Percentiles rank a stretch among this genome's conserved stretches.
phyloP scores from a whole-genome alignment of 306 rosid genomes.

The Quercus glauca region DNA sequence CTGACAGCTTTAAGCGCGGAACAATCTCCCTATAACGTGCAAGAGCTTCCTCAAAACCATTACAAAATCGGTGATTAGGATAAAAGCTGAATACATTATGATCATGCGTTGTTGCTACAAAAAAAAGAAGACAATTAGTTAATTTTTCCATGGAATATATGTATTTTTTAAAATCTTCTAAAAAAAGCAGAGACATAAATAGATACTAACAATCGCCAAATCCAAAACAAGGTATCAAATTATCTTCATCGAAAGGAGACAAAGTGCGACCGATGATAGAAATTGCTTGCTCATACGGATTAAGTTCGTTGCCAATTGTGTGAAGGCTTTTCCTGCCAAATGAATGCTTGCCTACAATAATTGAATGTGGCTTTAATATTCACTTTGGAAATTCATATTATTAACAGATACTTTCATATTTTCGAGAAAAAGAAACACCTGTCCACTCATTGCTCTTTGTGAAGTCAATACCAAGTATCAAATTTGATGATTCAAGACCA shows the following conservation, averaged over 20 bases:
- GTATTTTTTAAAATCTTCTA: background rate
- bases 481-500: conserved; percentile 93
- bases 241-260: conserved; percentile 92
- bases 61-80: conserved; percentile 49
- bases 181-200: conserved; percentile 9
- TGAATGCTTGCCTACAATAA: conserved; percentile 63
- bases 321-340: conserved; percentile 86
- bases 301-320: conserved; percentile 55
- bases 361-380: conserved; percentile 20
- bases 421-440: conserved; percentile 46
- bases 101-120: conserved; percentile 77
- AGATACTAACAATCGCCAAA: conserved; percentile 84
- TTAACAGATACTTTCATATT: background rate
- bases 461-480: conserved; percentile 89
- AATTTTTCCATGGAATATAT: conserved; percentile 1
- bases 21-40: conserved; percentile 75
- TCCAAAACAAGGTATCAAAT: conserved; percentile 92
- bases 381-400: background rate
- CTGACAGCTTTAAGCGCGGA: conserved; percentile 74
- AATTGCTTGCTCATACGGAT: conserved; percentile 98
- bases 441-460: conserved; percentile 99
- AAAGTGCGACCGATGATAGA: conserved; percentile 83
- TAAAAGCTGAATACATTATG: conserved; percentile 67
- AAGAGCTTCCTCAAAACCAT: conserved; percentile 87
- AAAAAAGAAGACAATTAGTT: conserved; percentile 20